Base-by-base conservation (phyloP, 176 grass and related monocot species). In the Ensete glaucum region DNA sequence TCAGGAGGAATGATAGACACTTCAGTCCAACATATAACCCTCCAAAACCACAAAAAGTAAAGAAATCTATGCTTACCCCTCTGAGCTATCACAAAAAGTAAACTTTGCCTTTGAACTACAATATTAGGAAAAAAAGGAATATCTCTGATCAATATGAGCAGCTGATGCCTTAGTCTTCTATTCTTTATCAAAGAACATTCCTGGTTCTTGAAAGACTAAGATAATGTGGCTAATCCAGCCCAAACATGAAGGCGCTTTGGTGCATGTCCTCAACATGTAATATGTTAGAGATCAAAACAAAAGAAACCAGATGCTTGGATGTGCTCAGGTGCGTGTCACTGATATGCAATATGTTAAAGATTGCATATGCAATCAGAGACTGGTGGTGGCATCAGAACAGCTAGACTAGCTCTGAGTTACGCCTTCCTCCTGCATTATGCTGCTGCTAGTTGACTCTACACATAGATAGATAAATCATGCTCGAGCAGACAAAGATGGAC, bases 1-100 rank as follows among this genome's bases (percentile, higher is more conserved):
- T 27, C 17, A 80, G 2, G 34, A 43, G 58, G 50, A 58, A 84
- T 74, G 48, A 8, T 54, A 76, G 27, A 26, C 78, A 79, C 52
- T 9, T 43, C 34, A 43, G 34, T 6, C 34, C 34, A 43, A 43
- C 34, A 43, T 43, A 43, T 22, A 63, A 15, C 21, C n/a, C 16
- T 22, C 51, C 15, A 64, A 69, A 43, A 4, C 8, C 22, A 78
- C 34, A 43, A 3, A 15, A 48, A 20, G 7, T 8, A 27, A 74
- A 58, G 12, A 56, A 74, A 56, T 53, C 17, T 70, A 20, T 20
- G 8, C 67, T 48, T 20, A 50, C 67, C 34, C 9, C 9, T 70
- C 57, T 21, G 4, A 50, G 16, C 2, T 4, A 50, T 34, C 17
- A 17, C 15, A 50, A 19, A 69, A 20, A 15, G 51, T n/a, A 50